Base-by-base conservation (phyloP, 208 protist species). In the Porcisia deanei region DNA sequence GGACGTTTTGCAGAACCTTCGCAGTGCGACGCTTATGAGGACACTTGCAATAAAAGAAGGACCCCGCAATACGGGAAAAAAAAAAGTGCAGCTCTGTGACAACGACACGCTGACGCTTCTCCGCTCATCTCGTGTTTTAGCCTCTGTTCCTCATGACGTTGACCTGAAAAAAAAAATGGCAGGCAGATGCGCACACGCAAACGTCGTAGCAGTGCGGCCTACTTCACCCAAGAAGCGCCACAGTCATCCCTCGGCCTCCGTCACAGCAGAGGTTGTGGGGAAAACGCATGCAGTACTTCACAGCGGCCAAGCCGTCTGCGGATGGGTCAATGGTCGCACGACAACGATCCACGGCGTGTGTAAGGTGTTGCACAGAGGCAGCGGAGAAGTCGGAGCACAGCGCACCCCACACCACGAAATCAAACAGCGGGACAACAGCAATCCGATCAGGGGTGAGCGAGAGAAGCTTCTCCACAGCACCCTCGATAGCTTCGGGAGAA, bases 281-380 rank as follows among this genome's bases (percentile, higher is more conserved):
- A 45, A 65, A 75, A n/a, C 71, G 78, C 37, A 72, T n/a, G 41
- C 78, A 82, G 73, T 75, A 82, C 71, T 77, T 73, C 43, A 71
- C 72, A 18, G 60, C 59, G 37, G 75, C 53, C 73, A 77, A 43
- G 30, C 57, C 64, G 58, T 82, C 78, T 52, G 30, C 53, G 16
- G 34, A 4, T 1, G 63, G 22, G 37, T 75, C 71, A 39, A 82
- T 64, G 18, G n/a, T 16, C 3, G n/a, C 18, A 37, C 78, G 72
- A 49, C 71, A 53, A 1, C 43, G 43, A 9, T 37, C 41, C 3
- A 67, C 78, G 37, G 59, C 59, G 22, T 63, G 58, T 16, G 20
- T 47, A 49, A n/a, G 58, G 59, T 30, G 70, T 45, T 55, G 22
- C 73, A 49, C 14, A 25, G 58, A 54, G 73, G 39, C 59, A 6